Base-by-base conservation (phyloP, 1,284 basidiomycete genomes). In the Cryptococcus hybrid region DNA sequence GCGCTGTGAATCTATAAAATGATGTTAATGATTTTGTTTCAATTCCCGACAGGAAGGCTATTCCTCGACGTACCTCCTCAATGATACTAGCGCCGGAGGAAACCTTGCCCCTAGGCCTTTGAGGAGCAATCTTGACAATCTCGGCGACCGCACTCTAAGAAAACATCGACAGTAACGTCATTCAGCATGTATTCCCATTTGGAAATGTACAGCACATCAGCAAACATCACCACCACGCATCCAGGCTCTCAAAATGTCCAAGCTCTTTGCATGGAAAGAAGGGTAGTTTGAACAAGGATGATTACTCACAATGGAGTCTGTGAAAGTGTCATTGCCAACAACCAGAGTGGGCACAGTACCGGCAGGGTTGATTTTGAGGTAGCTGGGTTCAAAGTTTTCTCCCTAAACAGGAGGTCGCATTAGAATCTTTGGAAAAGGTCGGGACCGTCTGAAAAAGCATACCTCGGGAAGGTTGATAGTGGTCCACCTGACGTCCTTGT, bases 381-480 rank as follows among this genome's bases (percentile, higher is more conserved):
- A 86, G 7, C 79, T 75, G 8, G 86, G 85, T 40, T 78, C 75
- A 64, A 88, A 87, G 76, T 88, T 88, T 61, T 82, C 83, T 40
- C 85, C 85, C 57, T 84, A 47, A 0, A 35, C 6, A 40, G 18
- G 38, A 36, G 40, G 36, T 36, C 13, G 8, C 47, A 18, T 13
- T 43, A 43, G 43, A 13, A 44, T 9, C n/a, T n/a, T 3, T 2
- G 47, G 38, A n/a, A 13, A 18, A 18, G 34, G 36, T 12, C 36
- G 13, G 24, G 13, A 4, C 4, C 30, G 30, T 30, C 3, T 15
- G 36, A 2, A 3, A 24, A 34, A 9, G 62, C 68, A 50, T 47
- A 73, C 72, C 60, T 72, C 66, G 47, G 65, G 64, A 37, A 74
- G 70, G 62, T 68, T 65, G 64, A 73, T 64, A 7, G 48, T 44